A percentile compares a stretch with the other conserved stretches of the same genome.
These are phyloP conservation scores for Cercospora zeina DNA, from an alignment of 2,329 filamentous ascomycete species.

Conservation along the genomic window DNA sequence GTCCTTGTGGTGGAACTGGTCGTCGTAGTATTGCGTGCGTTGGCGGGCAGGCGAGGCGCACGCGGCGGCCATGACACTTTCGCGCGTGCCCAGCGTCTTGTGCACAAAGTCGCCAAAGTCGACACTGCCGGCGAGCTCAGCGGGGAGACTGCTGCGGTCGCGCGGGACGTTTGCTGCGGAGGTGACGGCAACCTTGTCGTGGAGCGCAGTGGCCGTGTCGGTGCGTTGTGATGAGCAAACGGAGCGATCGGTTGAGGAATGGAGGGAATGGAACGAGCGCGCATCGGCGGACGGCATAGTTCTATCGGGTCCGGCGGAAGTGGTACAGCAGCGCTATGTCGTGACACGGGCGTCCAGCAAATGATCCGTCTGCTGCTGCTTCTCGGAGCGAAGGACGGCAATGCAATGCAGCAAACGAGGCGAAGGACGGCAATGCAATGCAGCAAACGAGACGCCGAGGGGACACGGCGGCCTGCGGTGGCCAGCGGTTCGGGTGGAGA, in stretches of 20 bases:
- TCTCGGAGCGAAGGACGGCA: no score
- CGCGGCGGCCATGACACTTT: constrained; percentile 28
- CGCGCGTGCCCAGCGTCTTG: constrained; percentile 27
- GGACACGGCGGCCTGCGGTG: constrained; percentile 8
- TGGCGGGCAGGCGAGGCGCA: constrained; percentile 35
- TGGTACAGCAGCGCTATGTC: no score
- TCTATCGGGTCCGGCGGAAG: no score
- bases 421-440: not conserved
- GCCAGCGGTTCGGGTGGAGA: no score
- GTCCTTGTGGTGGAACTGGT: constrained; percentile 40
- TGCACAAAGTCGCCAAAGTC: constrained; percentile 26
- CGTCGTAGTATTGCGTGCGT: constrained; percentile 42
- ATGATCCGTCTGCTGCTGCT: constrained; percentile 1
- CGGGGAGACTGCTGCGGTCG: constrained; percentile 24
- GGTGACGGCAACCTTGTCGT: not conserved
- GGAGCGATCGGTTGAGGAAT: constrained; percentile 4
- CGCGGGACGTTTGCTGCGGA: not conserved
- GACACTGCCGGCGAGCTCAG: constrained; percentile 19
- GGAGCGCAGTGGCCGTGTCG: constrained; percentile 6
- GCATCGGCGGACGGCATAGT: constrained; percentile 23
- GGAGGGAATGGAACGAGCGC: constrained; percentile 18
- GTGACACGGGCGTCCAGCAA: constrained; percentile 11
- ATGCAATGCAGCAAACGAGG: no score
- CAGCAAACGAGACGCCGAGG: not conserved
- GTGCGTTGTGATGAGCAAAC: not conserved